These are phyloP conservation scores for Boletus reticuloceps DNA, from an alignment of 768 basidiomycete species.

Conservation along the genomic window DNA sequence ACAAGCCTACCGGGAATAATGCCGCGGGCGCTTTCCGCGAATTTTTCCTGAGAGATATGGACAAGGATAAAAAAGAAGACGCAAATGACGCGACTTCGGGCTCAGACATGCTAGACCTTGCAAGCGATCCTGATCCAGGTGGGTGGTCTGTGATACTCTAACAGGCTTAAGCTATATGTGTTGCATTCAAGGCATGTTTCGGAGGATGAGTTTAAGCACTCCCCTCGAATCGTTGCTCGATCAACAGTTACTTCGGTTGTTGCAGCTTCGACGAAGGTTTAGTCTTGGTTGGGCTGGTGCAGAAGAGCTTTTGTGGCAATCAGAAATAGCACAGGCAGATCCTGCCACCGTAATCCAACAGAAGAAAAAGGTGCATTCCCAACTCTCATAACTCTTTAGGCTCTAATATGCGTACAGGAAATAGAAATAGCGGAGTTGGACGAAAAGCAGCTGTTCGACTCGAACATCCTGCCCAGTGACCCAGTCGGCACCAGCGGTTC, in stretches of 20 bases:
- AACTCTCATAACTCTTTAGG: background rate
- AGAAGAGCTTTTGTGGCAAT: slow-evolving; percentile 48
- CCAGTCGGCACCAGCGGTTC: slow-evolving; percentile 39
- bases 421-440: slow-evolving; percentile 39
- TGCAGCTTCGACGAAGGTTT: slow-evolving; percentile 51
- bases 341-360: slow-evolving; percentile 38
- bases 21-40: slow-evolving; percentile 48
- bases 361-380: slow-evolving; percentile 29
- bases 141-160: background rate
- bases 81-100: background rate
- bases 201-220: slow-evolving; percentile 60
- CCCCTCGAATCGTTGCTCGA: slow-evolving; percentile 63
- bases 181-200: slow-evolving; percentile 40
- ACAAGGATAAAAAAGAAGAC: slow-evolving; percentile 31
- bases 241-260: slow-evolving; percentile 50
- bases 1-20: slow-evolving; percentile 57
- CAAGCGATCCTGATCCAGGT: slow-evolving; percentile 1
- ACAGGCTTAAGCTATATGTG: slow-evolving; percentile 32
- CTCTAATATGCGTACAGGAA: slow-evolving; percentile 3
- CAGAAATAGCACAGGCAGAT: slow-evolving; percentile 43
- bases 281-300: slow-evolving; percentile 69
- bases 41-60: slow-evolving; percentile 37
- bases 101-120: background rate
- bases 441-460: slow-evolving; percentile 38
- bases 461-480: slow-evolving; percentile 53